Percentiles rank a stretch among this genome's conserved stretches.
phyloP scores from a whole-genome alignment of 805 yeast species.

The Candida maltosa region DNA sequence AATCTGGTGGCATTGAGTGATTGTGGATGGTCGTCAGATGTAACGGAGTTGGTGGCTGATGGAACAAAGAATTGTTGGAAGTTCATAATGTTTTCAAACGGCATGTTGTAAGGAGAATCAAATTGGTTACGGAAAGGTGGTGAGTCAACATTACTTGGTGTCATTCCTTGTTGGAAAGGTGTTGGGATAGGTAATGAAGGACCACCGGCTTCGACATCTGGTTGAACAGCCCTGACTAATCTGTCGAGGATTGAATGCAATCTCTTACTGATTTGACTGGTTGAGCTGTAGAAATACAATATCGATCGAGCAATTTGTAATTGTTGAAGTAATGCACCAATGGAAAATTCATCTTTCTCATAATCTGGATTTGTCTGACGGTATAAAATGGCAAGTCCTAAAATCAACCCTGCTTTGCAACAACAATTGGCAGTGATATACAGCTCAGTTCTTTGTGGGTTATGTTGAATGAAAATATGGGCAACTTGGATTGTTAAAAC shows the following conservation, averaged over 20 bases:
- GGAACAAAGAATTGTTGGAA: constrained; percentile 16
- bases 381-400: constrained; percentile 28
- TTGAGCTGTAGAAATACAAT: constrained; percentile 9
- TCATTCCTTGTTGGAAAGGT: not conserved
- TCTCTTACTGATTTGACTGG: constrained; percentile 11
- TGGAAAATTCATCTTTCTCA: constrained; percentile 13
- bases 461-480: constrained; percentile 19
- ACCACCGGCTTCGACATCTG: too few relatives aligned
- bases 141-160: not conserved
- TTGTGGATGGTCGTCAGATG: not conserved
- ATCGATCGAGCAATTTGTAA: constrained; percentile 10
- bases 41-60: constrained; percentile 4
- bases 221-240: too few relatives aligned
- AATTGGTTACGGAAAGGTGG: too few relatives aligned
- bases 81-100: constrained; percentile 11
- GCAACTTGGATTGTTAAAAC: constrained; percentile 30
- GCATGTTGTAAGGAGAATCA: too few relatives aligned
- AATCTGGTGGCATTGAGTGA: too few relatives aligned
- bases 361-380: constrained; percentile 8
- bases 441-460: constrained; percentile 35
- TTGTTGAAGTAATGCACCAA: constrained; percentile 8
- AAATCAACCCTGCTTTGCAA: constrained; percentile 34
- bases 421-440: constrained; percentile 26
- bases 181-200: constrained; percentile 1
- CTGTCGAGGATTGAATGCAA: too few relatives aligned